Evolutionary conservation across 2,329 filamentous ascomycete species (phyloP).

Genomic region (Penicillium sumatraense): DNA sequence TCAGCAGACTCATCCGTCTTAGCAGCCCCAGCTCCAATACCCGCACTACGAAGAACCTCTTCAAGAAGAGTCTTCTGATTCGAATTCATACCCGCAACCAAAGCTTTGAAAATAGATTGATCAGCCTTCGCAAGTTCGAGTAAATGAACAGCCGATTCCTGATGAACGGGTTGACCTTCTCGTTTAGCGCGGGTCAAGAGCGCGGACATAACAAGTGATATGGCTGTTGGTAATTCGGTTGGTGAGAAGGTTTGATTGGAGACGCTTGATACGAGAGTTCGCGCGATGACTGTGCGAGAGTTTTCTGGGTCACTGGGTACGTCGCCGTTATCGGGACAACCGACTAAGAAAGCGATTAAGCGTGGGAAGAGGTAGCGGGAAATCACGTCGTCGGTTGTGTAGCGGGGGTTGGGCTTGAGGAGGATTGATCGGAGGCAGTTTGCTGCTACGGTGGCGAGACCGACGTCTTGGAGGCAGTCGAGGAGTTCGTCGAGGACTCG

Average conservation of each 20-base stretch:
- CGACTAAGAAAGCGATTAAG: constrained; percentile 73
- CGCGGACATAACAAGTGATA: constrained; percentile 76
- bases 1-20: constrained; percentile 51
- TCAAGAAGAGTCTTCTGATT: constrained; percentile 79
- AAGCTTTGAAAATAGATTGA: constrained; percentile 71
- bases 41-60: constrained; percentile 70
- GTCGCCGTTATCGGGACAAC: constrained; percentile 58
- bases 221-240: constrained; percentile 53
- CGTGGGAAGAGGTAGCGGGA: constrained; percentile 75
- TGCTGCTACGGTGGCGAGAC: constrained; percentile 78
- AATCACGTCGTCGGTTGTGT: constrained; percentile 71
- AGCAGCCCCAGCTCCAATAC: constrained; percentile 47
- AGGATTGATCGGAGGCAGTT: constrained; percentile 87
- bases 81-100: constrained; percentile 72
- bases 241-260: constrained; percentile 44
- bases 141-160: constrained; percentile 75
- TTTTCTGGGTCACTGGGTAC: constrained; percentile 69
- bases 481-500: constrained; percentile 79
- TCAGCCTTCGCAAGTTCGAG: constrained; percentile 81
- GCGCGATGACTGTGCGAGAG: constrained; percentile 70
- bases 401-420: constrained; percentile 65
- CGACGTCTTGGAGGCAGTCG: constrained; percentile 72
- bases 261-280: constrained; percentile 76
- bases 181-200: constrained; percentile 73
- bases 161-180: constrained; percentile 63